These are phyloP conservation scores for Aspergillus sp. DNA, from an alignment of 2,329 filamentous ascomycete species.

Conservation along the genomic window DNA sequence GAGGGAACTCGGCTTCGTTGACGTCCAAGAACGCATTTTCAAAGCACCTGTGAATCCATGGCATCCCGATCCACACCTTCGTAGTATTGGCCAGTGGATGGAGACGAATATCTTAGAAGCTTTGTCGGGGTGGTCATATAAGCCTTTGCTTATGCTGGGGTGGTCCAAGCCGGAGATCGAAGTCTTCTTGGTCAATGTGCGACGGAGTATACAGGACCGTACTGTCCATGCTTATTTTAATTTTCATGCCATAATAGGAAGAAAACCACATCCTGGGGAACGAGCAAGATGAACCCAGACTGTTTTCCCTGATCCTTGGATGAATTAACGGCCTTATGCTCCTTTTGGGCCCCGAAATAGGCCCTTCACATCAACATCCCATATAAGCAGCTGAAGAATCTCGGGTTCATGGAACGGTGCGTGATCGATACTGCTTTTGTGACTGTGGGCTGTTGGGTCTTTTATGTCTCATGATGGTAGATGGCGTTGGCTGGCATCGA, in stretches of 20 bases:
- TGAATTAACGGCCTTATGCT: not conserved
- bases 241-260: constrained; percentile 39
- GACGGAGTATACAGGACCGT: constrained; percentile 41
- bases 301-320: not conserved
- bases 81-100: constrained; percentile 51
- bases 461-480: not conserved
- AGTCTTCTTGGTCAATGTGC: constrained; percentile 46
- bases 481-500: not conserved
- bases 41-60: constrained; percentile 56
- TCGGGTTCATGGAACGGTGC: not conserved
- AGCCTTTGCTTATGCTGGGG: constrained; percentile 41
- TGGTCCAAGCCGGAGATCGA: constrained; percentile 49
- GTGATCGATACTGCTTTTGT: not conserved
- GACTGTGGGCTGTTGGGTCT: not conserved
- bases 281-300: constrained; percentile 9
- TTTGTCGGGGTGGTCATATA: constrained; percentile 45
- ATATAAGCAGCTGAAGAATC: not conserved
- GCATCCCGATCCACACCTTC: constrained; percentile 50
- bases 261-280: constrained; percentile 32
- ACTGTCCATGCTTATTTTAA: constrained; percentile 44
- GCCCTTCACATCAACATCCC: not conserved
- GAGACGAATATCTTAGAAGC: constrained; percentile 48
- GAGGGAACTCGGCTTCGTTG: constrained; percentile 57
- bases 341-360: not conserved
- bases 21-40: constrained; percentile 54